Base-by-base conservation (phyloP, 1,284 basidiomycete species). In the Clitocybe nebularis region DNA sequence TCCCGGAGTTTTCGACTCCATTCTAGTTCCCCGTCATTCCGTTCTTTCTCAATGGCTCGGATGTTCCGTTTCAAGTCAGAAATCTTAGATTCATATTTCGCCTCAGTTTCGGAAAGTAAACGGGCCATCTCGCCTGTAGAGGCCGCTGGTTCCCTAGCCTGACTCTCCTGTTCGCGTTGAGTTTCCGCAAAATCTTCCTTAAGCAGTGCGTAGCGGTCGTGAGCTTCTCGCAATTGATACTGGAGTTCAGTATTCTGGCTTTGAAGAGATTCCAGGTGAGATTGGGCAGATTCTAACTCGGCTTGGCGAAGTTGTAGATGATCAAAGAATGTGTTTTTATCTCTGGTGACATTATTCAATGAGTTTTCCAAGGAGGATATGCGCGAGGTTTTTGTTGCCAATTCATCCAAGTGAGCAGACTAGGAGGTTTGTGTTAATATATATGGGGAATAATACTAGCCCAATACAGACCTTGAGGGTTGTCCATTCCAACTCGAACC, bases 291-390 rank as follows among this genome's bases (percentile, higher is more conserved):
- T 64, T 97, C 93, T 10, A 88, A 63, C 56, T 96, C 92, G 9
- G 88, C 90, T 59, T 94, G 89, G 19, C 88, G 83, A 30, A 86
- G 56, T 63, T 96, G 90, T 3, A 91, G 70, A 46, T 87, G 80
- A 49, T 92, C 88, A 57, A 95, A 96, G 44, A 91, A 75, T 11
- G 69, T 60, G 51, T 82, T 81, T 53, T 92, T 93, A 57, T 91
- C 87, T 19, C 68, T 61, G 5, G 78, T 75, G 9, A 93, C 69
- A 19, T 72, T 77, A 47, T 78, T 75, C 13, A 91, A 69, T 1
- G 81, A 83, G 24, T 68, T 67, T 57, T 94, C 88, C 21, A 96
- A 74, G 3, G 77, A 68, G 1, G 74, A 63, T 35, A 94, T 84
- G 33, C 81, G 82, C 1, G 75, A 66, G 16, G 72, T 72, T 59